Percentiles rank a stretch among this genome's conserved stretches.
Conservation (phyloP, 2,329 filamentous ascomycete genomes). For the Colletotrichum gigasporum region DNA sequence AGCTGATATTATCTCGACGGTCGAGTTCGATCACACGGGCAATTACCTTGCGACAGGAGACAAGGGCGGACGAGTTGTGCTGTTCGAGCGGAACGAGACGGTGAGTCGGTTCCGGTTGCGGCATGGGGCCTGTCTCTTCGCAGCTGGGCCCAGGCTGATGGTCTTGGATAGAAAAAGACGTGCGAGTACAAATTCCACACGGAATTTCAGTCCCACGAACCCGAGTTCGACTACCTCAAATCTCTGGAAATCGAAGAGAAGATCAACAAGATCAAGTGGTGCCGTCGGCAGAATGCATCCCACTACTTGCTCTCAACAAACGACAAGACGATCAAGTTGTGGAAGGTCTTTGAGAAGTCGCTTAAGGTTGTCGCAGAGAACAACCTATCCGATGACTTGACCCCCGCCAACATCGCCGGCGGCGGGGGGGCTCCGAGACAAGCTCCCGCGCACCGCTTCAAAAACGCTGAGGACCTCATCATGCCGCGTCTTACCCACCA, state of each 20-base stretch:
- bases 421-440: conserved; percentile 82
- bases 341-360: conserved; percentile 99
- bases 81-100: conserved; percentile 95
- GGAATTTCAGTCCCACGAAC: conserved; percentile 99
- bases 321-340: conserved; percentile 99
- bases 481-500: conserved; percentile 96
- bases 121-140: background rate
- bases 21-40: conserved; percentile 90
- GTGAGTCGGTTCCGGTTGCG: conserved; percentile 60
- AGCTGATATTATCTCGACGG: conserved; percentile 93
- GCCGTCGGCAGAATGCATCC: conserved; percentile 95
- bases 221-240: conserved; percentile 99
- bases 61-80: conserved; percentile 85
- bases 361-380: conserved; percentile 99
- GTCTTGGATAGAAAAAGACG: conserved; percentile 85
- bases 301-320: conserved; percentile 99
- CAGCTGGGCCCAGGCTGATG: conserved; percentile 42
- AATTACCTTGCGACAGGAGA: conserved; percentile 92
- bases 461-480: conserved; percentile 84
- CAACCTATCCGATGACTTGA: conserved; percentile 94
- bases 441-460: conserved; percentile 79
- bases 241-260: conserved; percentile 99
- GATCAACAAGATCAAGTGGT: conserved; percentile 99
- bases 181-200: conserved; percentile 99
- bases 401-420: conserved; percentile 76